Evolutionary conservation across 1,139 yeast genomes (phyloP).

Genomic region (Suhomyces panamericanus): DNA sequence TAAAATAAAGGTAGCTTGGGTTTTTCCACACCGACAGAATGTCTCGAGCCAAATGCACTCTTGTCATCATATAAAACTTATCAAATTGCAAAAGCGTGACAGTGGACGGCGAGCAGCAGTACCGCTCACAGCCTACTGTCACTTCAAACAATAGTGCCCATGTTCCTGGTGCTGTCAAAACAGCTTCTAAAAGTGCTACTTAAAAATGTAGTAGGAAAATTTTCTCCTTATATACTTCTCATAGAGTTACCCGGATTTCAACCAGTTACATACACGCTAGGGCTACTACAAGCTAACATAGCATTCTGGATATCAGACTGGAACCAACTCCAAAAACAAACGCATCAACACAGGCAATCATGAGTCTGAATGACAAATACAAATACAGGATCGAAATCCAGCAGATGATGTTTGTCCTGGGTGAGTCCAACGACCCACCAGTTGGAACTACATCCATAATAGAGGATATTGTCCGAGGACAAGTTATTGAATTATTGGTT

Average conservation of each 20-base stretch:
- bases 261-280: conserved; percentile 1
- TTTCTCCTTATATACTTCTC: conserved; percentile 6
- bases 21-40: conserved; percentile 88
- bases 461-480: conserved; percentile 94
- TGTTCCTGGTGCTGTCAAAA: not conserved
- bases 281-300: conserved; percentile 4
- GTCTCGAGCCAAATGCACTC: conserved; percentile 99
- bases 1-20: conserved; percentile 75
- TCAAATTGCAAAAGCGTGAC: conserved; percentile 6
- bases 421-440: conserved; percentile 94
- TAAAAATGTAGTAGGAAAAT: conserved; percentile 1
- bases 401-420: conserved; percentile 98
- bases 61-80: conserved; percentile 57
- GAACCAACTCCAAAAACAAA: no score
- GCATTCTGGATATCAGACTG: not conserved
- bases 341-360: not conserved
- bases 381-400: conserved; percentile 84
- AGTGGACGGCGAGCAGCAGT: conserved; percentile 8
- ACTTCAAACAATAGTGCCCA: not conserved
- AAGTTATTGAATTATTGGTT: conserved; percentile 82
- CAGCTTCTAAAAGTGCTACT: no score
- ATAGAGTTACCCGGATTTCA: conserved; percentile 15
- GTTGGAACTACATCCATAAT: conserved; percentile 85
- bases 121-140: conserved; percentile 8
- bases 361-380: conserved; percentile 46